phyloP scores from a whole-genome alignment of 805 yeast genomes.

The Yamadazyma takamatsuzukensis region DNA sequence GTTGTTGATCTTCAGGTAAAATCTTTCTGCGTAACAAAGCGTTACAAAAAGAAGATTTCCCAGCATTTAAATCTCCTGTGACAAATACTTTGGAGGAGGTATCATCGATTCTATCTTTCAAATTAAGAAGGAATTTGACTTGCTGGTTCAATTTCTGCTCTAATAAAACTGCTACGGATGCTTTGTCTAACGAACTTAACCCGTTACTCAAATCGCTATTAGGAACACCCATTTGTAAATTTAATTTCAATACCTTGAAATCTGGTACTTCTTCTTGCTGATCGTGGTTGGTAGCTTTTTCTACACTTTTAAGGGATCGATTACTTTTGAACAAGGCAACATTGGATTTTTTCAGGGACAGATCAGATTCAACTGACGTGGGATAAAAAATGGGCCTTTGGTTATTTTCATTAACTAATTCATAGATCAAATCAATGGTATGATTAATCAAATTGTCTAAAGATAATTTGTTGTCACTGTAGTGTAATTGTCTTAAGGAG shows the following conservation, averaged over 20 bases:
- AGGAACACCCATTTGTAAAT: conserved; percentile 46
- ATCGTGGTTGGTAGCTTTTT: conserved; percentile 5
- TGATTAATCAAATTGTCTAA: conserved; percentile 59
- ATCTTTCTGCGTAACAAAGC: conserved; percentile 74
- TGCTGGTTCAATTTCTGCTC: conserved; percentile 66
- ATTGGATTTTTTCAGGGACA: background rate
- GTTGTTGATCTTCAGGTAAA: conserved; percentile 95
- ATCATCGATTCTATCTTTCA: conserved; percentile 83
- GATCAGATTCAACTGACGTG: conserved; percentile 29
- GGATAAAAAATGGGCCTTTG: conserved; percentile 65
- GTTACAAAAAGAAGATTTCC: conserved; percentile 94
- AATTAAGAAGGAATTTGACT: conserved; percentile 60
- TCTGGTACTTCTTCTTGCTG: conserved; percentile 24
- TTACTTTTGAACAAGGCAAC: conserved; percentile 7
- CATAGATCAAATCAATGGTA: conserved; percentile 47
- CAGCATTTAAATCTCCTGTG: conserved; percentile 96
- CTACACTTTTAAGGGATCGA: conserved; percentile 7
- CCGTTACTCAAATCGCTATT: conserved; percentile 32
- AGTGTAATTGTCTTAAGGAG: conserved; percentile 69
- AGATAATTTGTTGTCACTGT: conserved; percentile 66
- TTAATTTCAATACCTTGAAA: conserved; percentile 62
- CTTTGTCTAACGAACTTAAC: conserved; percentile 58
- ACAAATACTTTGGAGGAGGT: conserved; percentile 90
- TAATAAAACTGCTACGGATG: conserved; percentile 65
- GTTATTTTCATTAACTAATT: conserved; percentile 53